phyloP scores from a whole-genome alignment of 805 yeast species.

The Sugiyamaella floridensis region DNA sequence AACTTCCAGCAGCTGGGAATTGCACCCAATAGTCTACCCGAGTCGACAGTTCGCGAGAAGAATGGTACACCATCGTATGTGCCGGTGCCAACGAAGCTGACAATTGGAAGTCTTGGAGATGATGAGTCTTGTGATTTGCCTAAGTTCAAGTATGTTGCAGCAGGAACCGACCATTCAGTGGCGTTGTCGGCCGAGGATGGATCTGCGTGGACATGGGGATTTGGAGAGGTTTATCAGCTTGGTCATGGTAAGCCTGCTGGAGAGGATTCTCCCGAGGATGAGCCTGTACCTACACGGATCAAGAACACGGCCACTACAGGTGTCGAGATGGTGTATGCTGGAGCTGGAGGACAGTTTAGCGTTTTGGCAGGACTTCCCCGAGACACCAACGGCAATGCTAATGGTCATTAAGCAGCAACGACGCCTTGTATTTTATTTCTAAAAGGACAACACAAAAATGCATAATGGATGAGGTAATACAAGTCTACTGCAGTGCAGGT shows the following conservation, averaged over 20 bases:
- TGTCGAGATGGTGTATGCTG: conserved; percentile 60
- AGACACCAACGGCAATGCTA: background rate
- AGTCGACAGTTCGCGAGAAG: conserved; percentile 65
- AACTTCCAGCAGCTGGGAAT: conserved; percentile 94
- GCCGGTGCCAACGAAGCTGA: conserved; percentile 72
- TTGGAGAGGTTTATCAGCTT: conserved; percentile 92
- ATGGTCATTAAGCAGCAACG: background rate
- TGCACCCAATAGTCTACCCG: conserved; percentile 56
- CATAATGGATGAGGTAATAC: too few relatives aligned
- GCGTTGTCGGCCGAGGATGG: conserved; percentile 77
- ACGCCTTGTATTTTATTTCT: too few relatives aligned
- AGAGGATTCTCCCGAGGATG: conserved; percentile 84
- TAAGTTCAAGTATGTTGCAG: conserved; percentile 52
- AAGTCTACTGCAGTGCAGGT: too few relatives aligned
- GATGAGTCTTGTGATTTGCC: conserved; percentile 39
- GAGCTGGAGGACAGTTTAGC: conserved; percentile 97
- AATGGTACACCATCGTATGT: conserved; percentile 73
- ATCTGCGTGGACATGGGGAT: conserved; percentile 91
- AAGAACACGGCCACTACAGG: conserved; percentile 88
- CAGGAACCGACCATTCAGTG: conserved; percentile 89
- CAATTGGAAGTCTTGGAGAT: conserved; percentile 28
- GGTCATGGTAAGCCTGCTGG: conserved; percentile 80
- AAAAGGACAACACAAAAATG: too few relatives aligned
- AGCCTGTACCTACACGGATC: conserved; percentile 80
- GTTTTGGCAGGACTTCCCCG: conserved; percentile 65